Percentiles rank a stretch among this genome's conserved stretches.
Conservation (phyloP, 73 alveolate species). For the Stentor roeselii region DNA sequence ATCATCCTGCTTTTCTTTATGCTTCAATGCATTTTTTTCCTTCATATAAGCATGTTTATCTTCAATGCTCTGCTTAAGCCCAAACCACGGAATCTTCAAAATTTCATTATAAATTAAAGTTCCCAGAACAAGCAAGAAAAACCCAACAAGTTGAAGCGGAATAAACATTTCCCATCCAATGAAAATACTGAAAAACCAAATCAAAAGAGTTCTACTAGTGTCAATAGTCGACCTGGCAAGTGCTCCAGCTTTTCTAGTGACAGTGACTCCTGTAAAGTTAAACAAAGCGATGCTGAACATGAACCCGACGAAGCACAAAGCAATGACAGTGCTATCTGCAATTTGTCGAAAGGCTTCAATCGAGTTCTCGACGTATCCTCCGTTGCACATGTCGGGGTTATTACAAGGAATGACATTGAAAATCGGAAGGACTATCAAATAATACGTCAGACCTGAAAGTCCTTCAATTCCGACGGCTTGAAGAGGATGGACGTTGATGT, state of each 20-base stretch:
- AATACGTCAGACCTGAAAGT: constrained; percentile 64
- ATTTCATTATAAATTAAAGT: constrained; percentile 88
- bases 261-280: constrained; percentile 76
- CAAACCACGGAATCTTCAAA: constrained; percentile 53
- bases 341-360: constrained; percentile 58
- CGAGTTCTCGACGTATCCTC: constrained; percentile 61
- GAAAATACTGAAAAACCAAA: constrained; percentile 74
- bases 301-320: constrained; percentile 36
- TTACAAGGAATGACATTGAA: constrained; percentile 66
- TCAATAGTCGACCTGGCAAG: constrained; percentile 76
- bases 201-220: constrained; percentile 75
- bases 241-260: constrained; percentile 78
- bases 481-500: constrained; percentile 74
- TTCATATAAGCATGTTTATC: background rate
- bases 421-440: constrained; percentile 59
- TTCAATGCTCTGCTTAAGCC: constrained; percentile 37
- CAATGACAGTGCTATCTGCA: constrained; percentile 39
- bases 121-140: constrained; percentile 72
- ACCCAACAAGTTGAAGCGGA: constrained; percentile 80
- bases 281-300: constrained; percentile 64
- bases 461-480: constrained; percentile 95
- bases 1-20: no score
- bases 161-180: constrained; percentile 76
- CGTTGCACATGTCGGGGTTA: constrained; percentile 35
- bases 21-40: no score